Evolutionary conservation across 148 eudicot genomes (phyloP), one percentile per base, ranked within the genome.

Genomic region (Amaranthus palmeri): DNA sequence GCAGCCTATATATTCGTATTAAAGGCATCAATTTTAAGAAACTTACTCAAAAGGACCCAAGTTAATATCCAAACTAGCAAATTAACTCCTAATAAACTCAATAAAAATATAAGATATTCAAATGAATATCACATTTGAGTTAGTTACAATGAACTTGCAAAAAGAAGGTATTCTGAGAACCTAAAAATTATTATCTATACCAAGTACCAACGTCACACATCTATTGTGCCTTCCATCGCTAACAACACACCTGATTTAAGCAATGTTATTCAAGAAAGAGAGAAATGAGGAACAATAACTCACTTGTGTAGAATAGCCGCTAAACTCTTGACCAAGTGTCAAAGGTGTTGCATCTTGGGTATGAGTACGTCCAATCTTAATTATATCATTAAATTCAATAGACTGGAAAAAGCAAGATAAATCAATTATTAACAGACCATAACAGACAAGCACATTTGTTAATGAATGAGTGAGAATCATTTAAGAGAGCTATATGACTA

Each of bases 331-430:
- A 76, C 98, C 98, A 83, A 93, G 96, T 45, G 98, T 93, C 88
- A 93, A 95, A 67, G 99, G 99, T 64, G 99, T 95, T 56, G 99
- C 99, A 80, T 95, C 99, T 83, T 95, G 99, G 65, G 97, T 91
- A 76, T 89, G 99, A n/a, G 97, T 91, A 54, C 97, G 97, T 10
- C 99, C 99, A 82, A 95, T 95, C 83, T 95, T 95, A 56, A 91
- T 86, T 36, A 95, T 95, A 80, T 91, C 97, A 60, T 88, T 84
- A 76, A 95, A 95, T 71, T 95, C 99, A 68, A 74, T 64, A 42
- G 92, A 81, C 98, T 92, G 17, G 66, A 15, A 51, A 75, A 61
- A 53, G 62, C 48, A 69, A 57, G 76, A 48, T 71, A 64, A 54
- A 69, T 4, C 43, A 80, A 76, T 51, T 17, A 71, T 43, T 42